Evolutionary conservation across 208 protist genomes (phyloP), one percentile per base, ranked within the genome.

Genomic region (Trypanosoma theileri): DNA sequence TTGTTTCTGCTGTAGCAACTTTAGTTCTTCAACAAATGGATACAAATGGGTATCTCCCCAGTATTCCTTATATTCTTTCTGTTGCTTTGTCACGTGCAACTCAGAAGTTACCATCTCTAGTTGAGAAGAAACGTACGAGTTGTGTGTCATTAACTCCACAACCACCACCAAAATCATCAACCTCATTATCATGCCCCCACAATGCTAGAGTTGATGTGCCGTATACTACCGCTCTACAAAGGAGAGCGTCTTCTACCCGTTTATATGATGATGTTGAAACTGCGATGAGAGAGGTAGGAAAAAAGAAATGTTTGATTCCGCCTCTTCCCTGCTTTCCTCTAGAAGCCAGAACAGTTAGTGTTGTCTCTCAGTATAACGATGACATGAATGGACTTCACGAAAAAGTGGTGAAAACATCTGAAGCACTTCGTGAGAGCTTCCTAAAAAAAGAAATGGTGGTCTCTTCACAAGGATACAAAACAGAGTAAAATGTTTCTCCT

Each of bases 201-300:
- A 84, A 84, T 42, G 69, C 75, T 24, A 55, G 69, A 9, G 69
- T 79, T 54, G 82, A 88, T 57, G 82, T 88, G 40, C 82, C 82
- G 14, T 88, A 84, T 48, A 53, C 65, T 14, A 71, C 73, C 40
- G 71, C 75, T 12, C 41, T 88, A 11, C 55, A 60, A 10, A 4
- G 55, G 12, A 73, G 62, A 53, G 11, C 13, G 21, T 55, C 24
- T 31, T 68, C 28, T 19, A 56, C 46, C 4, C 11, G n/a, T 53
- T 10, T 50, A 21, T 22, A 67, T 50, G 53, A 35, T 35, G 28
- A 26, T 56, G 28, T 41, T 31, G 59, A 69, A 51, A 41, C 56
- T 24, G 17, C 64, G 42, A 16, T 69, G 19, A 67, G 26, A 41
- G 41, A 26, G 56, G 24, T 69, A 19, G 66, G 60, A 40, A 68